Base-by-base conservation (phyloP, 257 asterid genomes). In the Forsythia suspensa region DNA sequence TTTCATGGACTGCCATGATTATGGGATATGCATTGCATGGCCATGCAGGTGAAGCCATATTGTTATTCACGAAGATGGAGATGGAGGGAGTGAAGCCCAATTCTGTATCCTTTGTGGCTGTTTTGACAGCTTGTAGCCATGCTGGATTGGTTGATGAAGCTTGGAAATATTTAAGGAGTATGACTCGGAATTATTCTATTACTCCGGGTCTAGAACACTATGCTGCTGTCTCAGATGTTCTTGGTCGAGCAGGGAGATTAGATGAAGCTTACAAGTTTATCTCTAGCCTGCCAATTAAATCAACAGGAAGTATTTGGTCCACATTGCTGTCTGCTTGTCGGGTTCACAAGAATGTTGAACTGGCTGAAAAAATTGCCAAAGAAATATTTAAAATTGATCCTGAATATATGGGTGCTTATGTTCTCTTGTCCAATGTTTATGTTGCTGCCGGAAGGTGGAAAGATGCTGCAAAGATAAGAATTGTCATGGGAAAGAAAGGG, bases 11-110 rank as follows among this genome's bases (percentile, higher is more conserved):
- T 69, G 86, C 97, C 82, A 93, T 93, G 94, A 88, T 92, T 68
- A 95, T 93, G 99, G 98, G 95, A 1, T 90, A 89, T 81, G 99
- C 98, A 37, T 77, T 84, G 39, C 92, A 95, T 43, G 97, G 99
- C 38, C 90, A 82, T 81, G 92, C 94, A 18, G 82, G 8, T 20
- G 96, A 92, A 12, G 98, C 99, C 68, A 79, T 90, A 81, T 76
- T 65, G 8, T 85, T 92, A 24, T 95, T 92, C 73, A 78, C 87
- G 75, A 74, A 92, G 76, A 95, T 95, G 98, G 88, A 75, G 78
- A 76, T 24, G 51, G 91, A 90, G 72, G 94, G 95, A 66, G 80
- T 88, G 68, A 81, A 83, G 9, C 93, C 94, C 44, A 95, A 90
- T 82, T 80, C 90, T 36, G 89, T 88, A 63, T 92, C 95, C 2